A percentile compares a stretch with the other conserved stretches of the same genome.
phyloP scores from a whole-genome alignment of 148 eudicot genomes.

The Polygonum aviculare region DNA sequence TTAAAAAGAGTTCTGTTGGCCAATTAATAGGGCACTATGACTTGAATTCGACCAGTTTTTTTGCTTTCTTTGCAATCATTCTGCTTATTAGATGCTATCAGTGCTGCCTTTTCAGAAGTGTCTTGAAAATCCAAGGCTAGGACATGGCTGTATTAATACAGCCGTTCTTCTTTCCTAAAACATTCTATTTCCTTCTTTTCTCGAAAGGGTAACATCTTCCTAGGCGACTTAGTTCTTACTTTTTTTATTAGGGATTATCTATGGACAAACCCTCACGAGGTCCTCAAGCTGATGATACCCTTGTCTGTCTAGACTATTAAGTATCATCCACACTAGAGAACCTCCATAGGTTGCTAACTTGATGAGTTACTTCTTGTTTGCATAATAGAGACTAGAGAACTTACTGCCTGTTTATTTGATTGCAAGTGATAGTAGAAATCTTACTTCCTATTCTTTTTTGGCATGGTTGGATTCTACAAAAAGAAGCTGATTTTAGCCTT shows the following conservation, averaged over 20 bases:
- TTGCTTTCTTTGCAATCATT: background rate
- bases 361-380: background rate
- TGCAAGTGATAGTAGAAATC: background rate
- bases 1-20: background rate
- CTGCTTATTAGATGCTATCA: background rate
- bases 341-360: background rate
- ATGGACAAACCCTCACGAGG: background rate
- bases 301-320: background rate
- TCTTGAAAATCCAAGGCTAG: background rate
- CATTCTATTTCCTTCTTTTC: background rate
- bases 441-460: background rate
- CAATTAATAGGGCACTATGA: background rate
- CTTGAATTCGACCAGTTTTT: background rate
- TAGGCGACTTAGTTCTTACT: background rate
- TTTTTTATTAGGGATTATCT: background rate
- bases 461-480: background rate
- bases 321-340: background rate
- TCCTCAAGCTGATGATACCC: background rate
- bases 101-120: background rate
- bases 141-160: background rate
- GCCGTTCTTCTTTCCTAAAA: background rate
- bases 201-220: background rate
- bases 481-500: background rate
- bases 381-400: background rate
- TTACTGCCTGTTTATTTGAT: background rate